Conservation (phyloP, 352 stramenopile genomes). For the Pythium pyrilobum region DNA sequence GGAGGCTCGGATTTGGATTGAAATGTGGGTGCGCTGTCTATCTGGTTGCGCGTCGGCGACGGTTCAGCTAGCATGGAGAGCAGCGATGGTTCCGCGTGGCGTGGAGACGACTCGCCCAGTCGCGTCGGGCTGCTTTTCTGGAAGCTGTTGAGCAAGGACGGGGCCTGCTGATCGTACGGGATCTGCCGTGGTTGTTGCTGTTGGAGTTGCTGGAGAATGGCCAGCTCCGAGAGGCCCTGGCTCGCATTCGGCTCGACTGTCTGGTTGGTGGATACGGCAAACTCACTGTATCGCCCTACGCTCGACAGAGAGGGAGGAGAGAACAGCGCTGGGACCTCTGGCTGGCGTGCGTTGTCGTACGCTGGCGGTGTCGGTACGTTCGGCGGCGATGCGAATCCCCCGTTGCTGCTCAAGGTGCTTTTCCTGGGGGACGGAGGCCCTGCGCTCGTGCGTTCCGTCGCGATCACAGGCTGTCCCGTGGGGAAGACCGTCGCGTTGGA, state of each 20-base stretch:
- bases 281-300: not conserved
- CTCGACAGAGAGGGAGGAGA: slow-evolving; percentile 8
- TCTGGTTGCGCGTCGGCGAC: not conserved
- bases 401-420: not conserved
- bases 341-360: not conserved
- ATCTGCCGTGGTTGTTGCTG: not conserved
- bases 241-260: not conserved
- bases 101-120: not conserved
- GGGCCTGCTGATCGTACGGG: not conserved
- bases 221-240: slow-evolving; percentile 2
- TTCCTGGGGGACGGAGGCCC: slow-evolving; percentile 1
- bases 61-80: slow-evolving; percentile 16
- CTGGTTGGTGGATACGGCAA: slow-evolving; percentile 8
- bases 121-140: not conserved
- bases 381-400: not conserved
- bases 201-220: slow-evolving; percentile 6
- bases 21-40: not conserved
- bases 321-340: not conserved
- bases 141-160: not conserved
- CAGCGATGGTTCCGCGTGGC: slow-evolving; percentile 13
- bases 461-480: slow-evolving; percentile 39
- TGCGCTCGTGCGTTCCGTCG: slow-evolving; percentile 27
- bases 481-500: slow-evolving; percentile 23
- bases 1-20: not conserved
- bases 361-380: not conserved